Evolutionary conservation across 257 asterid genomes (phyloP).

Genomic region (Capsicum rhomboideum): DNA sequence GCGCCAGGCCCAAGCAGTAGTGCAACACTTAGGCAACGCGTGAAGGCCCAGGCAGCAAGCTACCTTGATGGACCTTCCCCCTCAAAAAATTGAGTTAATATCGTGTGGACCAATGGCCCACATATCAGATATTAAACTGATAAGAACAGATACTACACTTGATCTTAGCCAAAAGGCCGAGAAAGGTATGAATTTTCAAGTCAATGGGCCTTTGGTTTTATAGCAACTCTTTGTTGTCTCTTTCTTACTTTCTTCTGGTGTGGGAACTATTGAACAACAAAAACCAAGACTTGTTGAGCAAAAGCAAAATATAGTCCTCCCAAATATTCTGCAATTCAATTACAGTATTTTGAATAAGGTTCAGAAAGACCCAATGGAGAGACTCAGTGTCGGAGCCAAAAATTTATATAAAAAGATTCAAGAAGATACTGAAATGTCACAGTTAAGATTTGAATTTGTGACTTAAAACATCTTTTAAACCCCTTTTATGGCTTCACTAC

Average conservation of each 20-base stretch:
- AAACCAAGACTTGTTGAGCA: too few relatives aligned
- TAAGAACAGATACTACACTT: conserved; percentile 43
- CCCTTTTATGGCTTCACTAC: too few relatives aligned
- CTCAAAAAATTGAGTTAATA: neutral
- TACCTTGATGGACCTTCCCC: neutral
- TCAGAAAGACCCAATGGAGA: too few relatives aligned
- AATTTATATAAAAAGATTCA: too few relatives aligned
- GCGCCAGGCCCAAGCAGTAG: neutral
- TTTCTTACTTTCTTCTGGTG: neutral
- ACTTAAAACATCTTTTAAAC: too few relatives aligned
- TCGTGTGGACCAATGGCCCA: neutral
- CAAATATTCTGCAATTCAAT: too few relatives aligned
- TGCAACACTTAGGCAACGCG: neutral
- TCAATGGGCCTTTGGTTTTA: neutral
- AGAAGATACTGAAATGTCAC: too few relatives aligned
- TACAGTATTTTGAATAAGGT: too few relatives aligned
- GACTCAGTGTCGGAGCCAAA: too few relatives aligned
- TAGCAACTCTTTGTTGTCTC: neutral
- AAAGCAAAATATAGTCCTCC: neutral
- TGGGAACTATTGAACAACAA: neutral
- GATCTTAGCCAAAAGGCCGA: conserved; percentile 44
- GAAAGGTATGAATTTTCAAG: conserved; percentile 20
- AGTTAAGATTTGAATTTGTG: too few relatives aligned
- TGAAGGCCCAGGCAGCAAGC: neutral
- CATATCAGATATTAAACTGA: conserved; percentile 4